Percentiles rank a stretch among this genome's conserved stretches.
Conservation (phyloP, 192 early-diverging fungal genomes). For the Powellomyces hirtus region DNA sequence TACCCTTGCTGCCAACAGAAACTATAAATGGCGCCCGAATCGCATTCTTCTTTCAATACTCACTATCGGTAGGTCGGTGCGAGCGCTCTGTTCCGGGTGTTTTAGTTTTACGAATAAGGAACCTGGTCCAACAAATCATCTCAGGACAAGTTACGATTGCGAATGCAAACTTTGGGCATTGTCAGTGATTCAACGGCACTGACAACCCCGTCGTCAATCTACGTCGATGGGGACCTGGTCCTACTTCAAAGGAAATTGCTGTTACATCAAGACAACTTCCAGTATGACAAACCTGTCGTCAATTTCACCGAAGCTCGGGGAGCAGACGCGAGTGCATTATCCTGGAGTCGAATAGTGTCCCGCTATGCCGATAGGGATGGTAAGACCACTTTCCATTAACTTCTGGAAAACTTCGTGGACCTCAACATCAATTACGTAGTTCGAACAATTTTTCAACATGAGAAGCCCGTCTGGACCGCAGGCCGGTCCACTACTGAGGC, state of each 20-base stretch:
- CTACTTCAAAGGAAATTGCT: slow-evolving; percentile 34
- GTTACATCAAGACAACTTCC: slow-evolving; percentile 21
- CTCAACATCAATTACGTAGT: slow-evolving; percentile 19
- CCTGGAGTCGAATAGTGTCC: slow-evolving; percentile 23
- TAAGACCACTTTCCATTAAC: neutral
- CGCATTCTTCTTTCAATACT: slow-evolving; percentile 35
- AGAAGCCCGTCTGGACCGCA: slow-evolving; percentile 27
- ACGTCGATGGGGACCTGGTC: slow-evolving; percentile 33
- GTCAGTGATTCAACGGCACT: slow-evolving; percentile 23
- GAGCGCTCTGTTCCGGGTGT: neutral
- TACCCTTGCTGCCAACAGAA: slow-evolving; percentile 27
- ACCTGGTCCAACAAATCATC: neutral
- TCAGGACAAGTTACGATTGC: slow-evolving; percentile 19
- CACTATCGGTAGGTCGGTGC: slow-evolving; percentile 15
- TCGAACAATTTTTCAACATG: slow-evolving; percentile 22
- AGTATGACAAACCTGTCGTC: slow-evolving; percentile 21
- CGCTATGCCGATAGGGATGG: slow-evolving; percentile 35
- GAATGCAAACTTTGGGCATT: slow-evolving; percentile 34
- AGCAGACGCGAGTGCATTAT: neutral
- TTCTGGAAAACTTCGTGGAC: neutral
- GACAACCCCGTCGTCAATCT: slow-evolving; percentile 9
- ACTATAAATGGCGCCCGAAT: slow-evolving; percentile 22
- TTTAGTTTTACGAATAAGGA: neutral
- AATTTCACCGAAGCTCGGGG: slow-evolving; percentile 19
- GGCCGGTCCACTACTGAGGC: slow-evolving; percentile 28